Evolutionary conservation across 225 moss, liverwort and hornwort genomes (phyloP), one percentile per base, ranked within the genome.

Genomic region (Climacium dendroides): DNA sequence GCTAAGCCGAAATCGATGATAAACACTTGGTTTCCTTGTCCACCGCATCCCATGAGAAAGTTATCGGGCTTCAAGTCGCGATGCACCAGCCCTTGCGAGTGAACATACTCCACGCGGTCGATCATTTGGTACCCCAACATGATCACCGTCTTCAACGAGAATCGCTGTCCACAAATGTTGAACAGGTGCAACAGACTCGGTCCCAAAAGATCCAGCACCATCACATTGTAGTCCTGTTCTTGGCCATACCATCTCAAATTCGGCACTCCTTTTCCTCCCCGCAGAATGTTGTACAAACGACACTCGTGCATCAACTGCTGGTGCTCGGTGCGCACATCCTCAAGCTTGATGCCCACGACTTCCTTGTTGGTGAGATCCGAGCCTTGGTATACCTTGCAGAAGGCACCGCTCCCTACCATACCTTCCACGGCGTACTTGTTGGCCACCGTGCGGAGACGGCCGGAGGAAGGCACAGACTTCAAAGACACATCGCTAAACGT

Each of bases 121-220:
- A 94, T 92, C 94, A 94, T 92, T 59, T 94, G 92, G 75, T 94
- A 91, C 11, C 91, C 94, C 79, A 94, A 52, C 94, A 94, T 94
- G 81, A 94, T 92, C 52, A 94, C 92, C 60, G 94, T 94, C 79
- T 94, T 94, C 48, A 94, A 72, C 15, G 94, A 94, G 84, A 94
- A 94, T 41, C 89, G 72, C 58, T 90, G 92, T 28, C 89, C 90
- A 39, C 94, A 94, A 59, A 94, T 87, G 80, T 91, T 90, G 65
- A 94, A 94, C 35, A 94, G 84, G 78, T 94, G 92, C 81, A 91
- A 78, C 87, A 94, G 63, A 62, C 91, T 94, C 35, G 94, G 94
- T 53, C 94, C 94, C 89, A 94, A 74, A 11, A 94, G 81, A 59
- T 94, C 94, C n/a, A 94, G 87, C 74, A 94, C 94, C 86, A 94